These are phyloP conservation scores for Yamadazyma taylorii DNA, from an alignment of 1,139 yeast genomes.

Conservation along the genomic window DNA sequence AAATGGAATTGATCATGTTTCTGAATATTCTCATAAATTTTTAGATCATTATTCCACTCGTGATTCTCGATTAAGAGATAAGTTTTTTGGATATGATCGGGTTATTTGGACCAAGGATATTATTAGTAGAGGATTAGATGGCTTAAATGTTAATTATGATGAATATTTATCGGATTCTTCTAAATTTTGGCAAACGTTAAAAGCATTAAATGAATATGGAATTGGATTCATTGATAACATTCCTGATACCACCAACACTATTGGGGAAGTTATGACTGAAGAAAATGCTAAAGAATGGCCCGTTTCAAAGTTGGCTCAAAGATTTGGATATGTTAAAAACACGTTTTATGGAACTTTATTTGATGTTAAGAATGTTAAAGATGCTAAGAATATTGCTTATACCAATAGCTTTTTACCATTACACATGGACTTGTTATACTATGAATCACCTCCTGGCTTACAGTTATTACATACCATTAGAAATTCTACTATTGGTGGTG, in stretches of 20 bases:
- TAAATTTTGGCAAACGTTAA: constrained; percentile 39
- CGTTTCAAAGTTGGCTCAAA: constrained; percentile 49
- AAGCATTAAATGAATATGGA: constrained; percentile 58
- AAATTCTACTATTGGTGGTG: constrained; percentile 68
- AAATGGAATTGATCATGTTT: constrained; percentile 31
- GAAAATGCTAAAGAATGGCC: constrained; percentile 40
- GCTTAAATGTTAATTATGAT: constrained; percentile 34
- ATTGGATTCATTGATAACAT: constrained; percentile 54
- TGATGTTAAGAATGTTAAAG: constrained; percentile 59
- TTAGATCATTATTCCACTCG: constrained; percentile 44
- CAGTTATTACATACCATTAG: constrained; percentile 69
- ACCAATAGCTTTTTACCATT: constrained; percentile 67
- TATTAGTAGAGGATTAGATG: constrained; percentile 18
- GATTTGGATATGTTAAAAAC: constrained; percentile 68
- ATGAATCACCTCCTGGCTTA: constrained; percentile 83
- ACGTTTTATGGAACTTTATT: constrained; percentile 77
- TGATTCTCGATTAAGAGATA: constrained; percentile 30
- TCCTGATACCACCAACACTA: constrained; percentile 33
- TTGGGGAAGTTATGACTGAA: constrained; percentile 24
- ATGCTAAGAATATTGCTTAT: constrained; percentile 76
- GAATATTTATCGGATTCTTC: constrained; percentile 43
- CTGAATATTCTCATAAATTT: constrained; percentile 49
- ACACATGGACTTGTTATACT: constrained; percentile 79
- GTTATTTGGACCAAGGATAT: constrained; percentile 40
- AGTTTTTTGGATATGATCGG: constrained; percentile 35